Evolutionary conservation across 805 yeast species (phyloP).

Genomic region (Trichomonascus vanleenenianus): DNA sequence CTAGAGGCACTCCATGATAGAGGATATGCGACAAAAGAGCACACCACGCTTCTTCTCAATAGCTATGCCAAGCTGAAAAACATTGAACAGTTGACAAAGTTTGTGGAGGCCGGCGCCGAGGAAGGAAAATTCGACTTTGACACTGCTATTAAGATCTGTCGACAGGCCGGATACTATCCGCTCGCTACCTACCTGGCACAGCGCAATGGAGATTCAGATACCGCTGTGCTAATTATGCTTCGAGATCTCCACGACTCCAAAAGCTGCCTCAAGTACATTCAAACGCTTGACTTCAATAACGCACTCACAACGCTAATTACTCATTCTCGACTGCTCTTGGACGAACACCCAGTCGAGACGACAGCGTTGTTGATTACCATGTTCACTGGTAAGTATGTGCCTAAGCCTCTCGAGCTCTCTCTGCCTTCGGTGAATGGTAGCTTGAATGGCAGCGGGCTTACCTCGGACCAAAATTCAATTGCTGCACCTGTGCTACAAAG

Average conservation of each 20-base stretch:
- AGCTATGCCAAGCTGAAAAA: conserved; percentile 71
- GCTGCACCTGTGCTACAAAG: conserved; percentile 38
- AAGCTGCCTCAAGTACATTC: conserved; percentile 56
- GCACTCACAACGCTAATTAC: conserved; percentile 62
- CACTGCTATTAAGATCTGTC: conserved; percentile 57
- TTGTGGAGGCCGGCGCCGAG: conserved; percentile 34
- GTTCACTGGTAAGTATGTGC: conserved; percentile 76
- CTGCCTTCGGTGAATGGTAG: not conserved
- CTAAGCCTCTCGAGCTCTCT: conserved; percentile 23
- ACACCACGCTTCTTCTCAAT: conserved; percentile 69
- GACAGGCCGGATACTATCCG: conserved; percentile 58
- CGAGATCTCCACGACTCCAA: conserved; percentile 55
- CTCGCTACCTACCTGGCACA: conserved; percentile 66
- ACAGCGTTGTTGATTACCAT: conserved; percentile 77
- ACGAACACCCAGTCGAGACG: conserved; percentile 66
- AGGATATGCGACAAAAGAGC: conserved; percentile 62
- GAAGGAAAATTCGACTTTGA: conserved; percentile 51
- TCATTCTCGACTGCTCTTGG: conserved; percentile 57
- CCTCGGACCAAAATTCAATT: conserved; percentile 2
- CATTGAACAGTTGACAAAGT: conserved; percentile 46
- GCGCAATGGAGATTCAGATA: conserved; percentile 62
- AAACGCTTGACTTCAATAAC: conserved; percentile 66
- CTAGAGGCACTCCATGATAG: conserved; percentile 51
- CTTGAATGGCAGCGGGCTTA: not conserved
- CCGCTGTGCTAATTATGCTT: conserved; percentile 68